Base-by-base conservation (phyloP, 169 alveolate species). In the Condylostoma magnum region DNA sequence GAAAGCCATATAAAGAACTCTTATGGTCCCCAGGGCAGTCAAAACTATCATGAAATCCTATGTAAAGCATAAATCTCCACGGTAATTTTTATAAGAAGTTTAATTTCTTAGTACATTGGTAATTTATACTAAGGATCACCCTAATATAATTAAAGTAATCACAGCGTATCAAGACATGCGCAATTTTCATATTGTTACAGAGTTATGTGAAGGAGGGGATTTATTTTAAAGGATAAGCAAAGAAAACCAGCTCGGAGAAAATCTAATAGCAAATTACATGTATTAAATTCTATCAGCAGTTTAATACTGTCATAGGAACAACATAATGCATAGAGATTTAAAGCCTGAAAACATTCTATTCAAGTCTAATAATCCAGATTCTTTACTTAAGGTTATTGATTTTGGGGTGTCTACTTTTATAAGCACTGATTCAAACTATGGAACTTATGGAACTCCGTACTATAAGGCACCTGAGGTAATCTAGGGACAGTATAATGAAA, bases 401-500 rank as follows among this genome's bases (percentile, higher is more conserved):
- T 63, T 63, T 25, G 73, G 73, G 34, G 33, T 33, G 0, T 15
- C 73, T 37, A 25, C 44, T 15, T n/a, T n/a, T n/a, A n/a, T n/a
- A n/a, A n/a, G n/a, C n/a, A n/a, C n/a, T 27, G 68, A 55, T 10
- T 15, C 34, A 1, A 15, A 30, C 18, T 47, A 55, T 55, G 44
- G n/a, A 6, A 80, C 89, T 37, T 85, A 92, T 68, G 97, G 97
- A 6, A 92, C 97, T 6, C 94, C 95, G 6, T 90, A 89, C 47
- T 92, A 92, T 71, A 63, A 89, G 70, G 94, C 95, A 4, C 97
- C 97, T 20, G 97, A 92, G 66, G 82, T 92, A 65, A 83, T 92
- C 41, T 66, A 58, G 15, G 90, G 93, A 31, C 80, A 82, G 50
- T 91, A 90, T 80, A 82, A 82, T 46, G 80, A 81, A 68, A 81